Base-by-base conservation (phyloP, 2,329 filamentous ascomycete genomes). In the Botrytis squamosa region DNA sequence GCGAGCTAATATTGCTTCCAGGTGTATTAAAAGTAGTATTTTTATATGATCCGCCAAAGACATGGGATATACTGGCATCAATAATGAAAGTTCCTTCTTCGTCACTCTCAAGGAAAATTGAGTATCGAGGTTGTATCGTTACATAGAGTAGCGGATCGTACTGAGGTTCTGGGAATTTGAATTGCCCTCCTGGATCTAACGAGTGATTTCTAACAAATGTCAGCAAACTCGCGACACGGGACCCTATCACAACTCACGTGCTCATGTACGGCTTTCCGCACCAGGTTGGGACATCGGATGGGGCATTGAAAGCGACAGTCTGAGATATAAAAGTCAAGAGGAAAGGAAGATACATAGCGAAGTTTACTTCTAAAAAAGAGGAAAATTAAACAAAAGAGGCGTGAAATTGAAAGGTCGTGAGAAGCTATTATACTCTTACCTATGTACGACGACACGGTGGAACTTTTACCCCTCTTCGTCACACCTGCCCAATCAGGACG, bases 181-280 rank as follows among this genome's bases (percentile, higher is more conserved):
- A 81, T 78, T 82, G 81, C 33, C 86, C 86, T 49, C 85, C 85
- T 0, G 86, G 86, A 75, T 86, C 79, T 75, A 85, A 83, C 1
- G 85, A 83, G 6, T 83, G 81, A 73, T 85, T 84, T 66, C 85
- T 85, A 60, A 29, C 6, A 44, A 20, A 74, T 75, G 38, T 65
- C 18, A 64, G 29, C 44, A 12, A 65, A 4, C 29, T 29, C 3
- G 29, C 55, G 14, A 22, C 6, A 14, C n/a, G 5, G 18, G 22
- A 14, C 25, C 29, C 12, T 9, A 62, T 40, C 10, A 29, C 52
- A 72, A 77, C 81, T 78, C 77, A 85, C 81, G 78, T 82, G 55
- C 80, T 79, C 46, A 78, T 78, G 77, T 86, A 86, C 22, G 85
- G 84, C 75, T 86, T 86, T 16, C 85, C 85, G 78, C 85, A 80